Evolutionary conservation across 1,284 basidiomycete genomes (phyloP).

Genomic region (Heliocybe sulcata): DNA sequence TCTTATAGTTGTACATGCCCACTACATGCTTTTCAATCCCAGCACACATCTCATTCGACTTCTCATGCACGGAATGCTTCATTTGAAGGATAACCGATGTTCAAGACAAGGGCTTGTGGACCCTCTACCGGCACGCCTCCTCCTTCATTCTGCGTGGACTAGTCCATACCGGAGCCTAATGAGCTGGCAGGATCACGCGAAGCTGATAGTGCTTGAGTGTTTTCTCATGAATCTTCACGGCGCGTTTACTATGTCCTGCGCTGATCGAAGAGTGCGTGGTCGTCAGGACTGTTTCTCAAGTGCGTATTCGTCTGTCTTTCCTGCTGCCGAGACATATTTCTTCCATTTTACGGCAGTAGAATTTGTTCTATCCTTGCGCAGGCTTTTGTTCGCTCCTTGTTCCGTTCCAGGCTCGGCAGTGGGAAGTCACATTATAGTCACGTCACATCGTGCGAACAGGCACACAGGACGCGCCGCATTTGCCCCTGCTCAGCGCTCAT

Average conservation of each 20-base stretch:
- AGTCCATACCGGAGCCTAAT: no score
- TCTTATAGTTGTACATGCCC: not conserved
- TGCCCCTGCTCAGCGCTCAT: no score
- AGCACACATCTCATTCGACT: not conserved
- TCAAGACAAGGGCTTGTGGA: not conserved
- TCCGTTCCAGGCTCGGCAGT: not conserved
- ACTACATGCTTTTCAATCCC: not conserved
- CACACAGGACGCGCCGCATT: not conserved
- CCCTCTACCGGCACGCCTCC: no score
- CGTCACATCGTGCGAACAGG: not conserved
- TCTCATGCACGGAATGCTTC: not conserved
- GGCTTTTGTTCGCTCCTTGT: no score
- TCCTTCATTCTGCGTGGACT: no score
- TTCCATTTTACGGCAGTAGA: not conserved
- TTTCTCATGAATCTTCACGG: no score
- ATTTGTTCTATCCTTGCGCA: no score
- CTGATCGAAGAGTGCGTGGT: no score
- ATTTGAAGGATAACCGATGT: not conserved
- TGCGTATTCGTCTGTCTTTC: not conserved
- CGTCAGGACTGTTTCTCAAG: no score
- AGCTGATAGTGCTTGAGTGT: no score
- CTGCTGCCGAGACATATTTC: not conserved
- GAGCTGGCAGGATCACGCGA: no score
- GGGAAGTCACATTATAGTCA: not conserved
- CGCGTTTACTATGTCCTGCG: no score